Base-by-base conservation (phyloP, 23 red algal genomes). In the Agarophyton chilense region DNA sequence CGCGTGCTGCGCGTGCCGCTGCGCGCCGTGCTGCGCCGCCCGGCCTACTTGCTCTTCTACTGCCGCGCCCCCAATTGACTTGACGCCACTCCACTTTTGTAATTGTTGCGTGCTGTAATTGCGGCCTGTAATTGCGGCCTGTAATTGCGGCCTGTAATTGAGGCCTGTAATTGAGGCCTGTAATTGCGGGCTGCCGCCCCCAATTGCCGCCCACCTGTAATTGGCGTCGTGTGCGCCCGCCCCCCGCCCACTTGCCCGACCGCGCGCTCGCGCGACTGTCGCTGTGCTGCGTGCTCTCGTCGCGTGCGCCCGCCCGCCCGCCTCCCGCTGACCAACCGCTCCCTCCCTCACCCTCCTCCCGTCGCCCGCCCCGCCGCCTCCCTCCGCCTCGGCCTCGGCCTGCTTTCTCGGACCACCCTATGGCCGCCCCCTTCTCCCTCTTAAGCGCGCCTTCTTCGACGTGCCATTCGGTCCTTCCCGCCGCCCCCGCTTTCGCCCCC, bases 41-140 rank as follows among this genome's bases (percentile, higher is more conserved):
- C 90, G 58, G 88, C 94, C 32, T 97, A 97, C 71, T 74, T 97
- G 32, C 78, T 97, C 33, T 97, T 97, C 79, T 97, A 97, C 77
- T 14, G n/a, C n/a, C n/a, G n/a, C n/a, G n/a, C n/a, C n/a, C n/a
- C n/a, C n/a, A n/a, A n/a, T n/a, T n/a, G n/a, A n/a, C n/a, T n/a
- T n/a, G n/a, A n/a, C n/a, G n/a, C n/a, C n/a, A n/a, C n/a, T n/a
- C n/a, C n/a, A n/a, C n/a, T n/a, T n/a, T n/a, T n/a, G n/a, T n/a
- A n/a, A n/a, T n/a, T n/a, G n/a, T n/a, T n/a, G n/a, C n/a, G n/a
- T n/a, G n/a, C n/a, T n/a, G n/a, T n/a, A n/a, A n/a, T n/a, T n/a
- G n/a, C n/a, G n/a, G n/a, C n/a, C n/a, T n/a, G n/a, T n/a, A n/a
- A n/a, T n/a, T n/a, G n/a, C n/a, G n/a, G n/a, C n/a, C n/a, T n/a